phyloP scores from a whole-genome alignment of 306 rosid genomes.

The Myrica gale region DNA sequence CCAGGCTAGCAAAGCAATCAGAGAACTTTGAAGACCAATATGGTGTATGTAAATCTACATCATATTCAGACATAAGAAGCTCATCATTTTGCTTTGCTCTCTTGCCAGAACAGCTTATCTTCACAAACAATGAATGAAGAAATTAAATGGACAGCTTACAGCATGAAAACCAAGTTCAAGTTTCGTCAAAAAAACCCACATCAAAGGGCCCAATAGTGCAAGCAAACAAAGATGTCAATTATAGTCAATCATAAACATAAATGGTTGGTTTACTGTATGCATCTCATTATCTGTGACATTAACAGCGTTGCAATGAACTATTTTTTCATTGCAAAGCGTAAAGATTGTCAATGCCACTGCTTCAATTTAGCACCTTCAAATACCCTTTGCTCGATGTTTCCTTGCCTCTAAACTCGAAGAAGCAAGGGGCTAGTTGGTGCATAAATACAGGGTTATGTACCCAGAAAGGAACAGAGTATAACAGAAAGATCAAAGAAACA shows the following conservation, averaged over 20 bases:
- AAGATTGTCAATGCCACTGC: constrained; percentile 26
- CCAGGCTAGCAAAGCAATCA: constrained; percentile 36
- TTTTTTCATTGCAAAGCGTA: constrained; percentile 10
- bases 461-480: too few relatives aligned
- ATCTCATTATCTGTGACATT: constrained; percentile 9
- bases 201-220: too few relatives aligned
- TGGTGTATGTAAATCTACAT: constrained; percentile 34
- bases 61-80: constrained; percentile 27
- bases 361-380: constrained; percentile 36
- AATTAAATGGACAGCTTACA: not conserved
- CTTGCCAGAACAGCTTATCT: not conserved
- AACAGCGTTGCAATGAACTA: constrained; percentile 12
- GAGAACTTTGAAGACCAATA: constrained; percentile 56
- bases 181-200: too few relatives aligned
- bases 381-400: constrained; percentile 44
- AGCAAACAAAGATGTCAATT: not conserved
- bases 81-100: constrained; percentile 31
- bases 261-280: not conserved
- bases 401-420: constrained; percentile 33
- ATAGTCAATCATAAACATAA: not conserved
- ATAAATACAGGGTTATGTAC: not conserved
- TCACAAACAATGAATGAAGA: not conserved
- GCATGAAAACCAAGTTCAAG: too few relatives aligned
- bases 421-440: constrained; percentile 55
- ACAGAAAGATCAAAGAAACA: too few relatives aligned